These are phyloP conservation scores for Bimuria novae-zelandiae DNA, from an alignment of 2,329 filamentous ascomycete species.

Conservation along the genomic window DNA sequence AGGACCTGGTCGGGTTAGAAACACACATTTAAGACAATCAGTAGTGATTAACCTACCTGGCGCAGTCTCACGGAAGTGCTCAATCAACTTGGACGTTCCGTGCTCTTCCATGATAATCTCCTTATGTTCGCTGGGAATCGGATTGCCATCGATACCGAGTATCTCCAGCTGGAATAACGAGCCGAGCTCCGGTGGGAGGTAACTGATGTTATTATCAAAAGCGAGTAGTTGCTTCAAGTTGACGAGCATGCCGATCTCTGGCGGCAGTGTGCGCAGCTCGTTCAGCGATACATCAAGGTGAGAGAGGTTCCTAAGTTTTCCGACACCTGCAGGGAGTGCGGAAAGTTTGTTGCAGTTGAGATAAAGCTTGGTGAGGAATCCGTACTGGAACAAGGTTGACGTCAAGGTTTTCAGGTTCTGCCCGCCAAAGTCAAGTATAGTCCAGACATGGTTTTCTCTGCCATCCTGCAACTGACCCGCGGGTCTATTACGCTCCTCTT, in stretches of 20 bases:
- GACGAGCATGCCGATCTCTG: conserved; percentile 96
- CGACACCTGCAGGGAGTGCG: conserved; percentile 78
- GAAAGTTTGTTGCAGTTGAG: conserved; percentile 91
- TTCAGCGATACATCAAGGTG: conserved; percentile 90
- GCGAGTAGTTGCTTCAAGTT: conserved; percentile 83
- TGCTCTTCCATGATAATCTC: conserved; percentile 85
- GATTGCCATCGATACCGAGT: conserved; percentile 91
- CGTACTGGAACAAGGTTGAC: conserved; percentile 78
- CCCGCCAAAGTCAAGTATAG: conserved; percentile 92
- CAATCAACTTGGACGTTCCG: conserved; percentile 84
- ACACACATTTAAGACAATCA: not conserved
- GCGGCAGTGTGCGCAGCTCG: conserved; percentile 77
- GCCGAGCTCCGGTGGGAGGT: conserved; percentile 83
- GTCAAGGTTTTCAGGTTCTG: conserved; percentile 87
- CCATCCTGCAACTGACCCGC: conserved; percentile 58
- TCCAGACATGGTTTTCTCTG: conserved; percentile 74
- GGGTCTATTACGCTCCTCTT: conserved; percentile 68
- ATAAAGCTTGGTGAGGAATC: conserved; percentile 88
- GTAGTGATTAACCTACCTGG: conserved; percentile 65
- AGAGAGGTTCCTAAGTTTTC: conserved; percentile 77
- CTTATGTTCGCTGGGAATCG: conserved; percentile 68
- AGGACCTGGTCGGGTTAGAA: conserved; percentile 59
- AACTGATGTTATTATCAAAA: conserved; percentile 87
- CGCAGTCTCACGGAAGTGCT: conserved; percentile 79
- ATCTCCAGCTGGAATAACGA: conserved; percentile 87